Evolutionary conservation across 2,329 filamentous ascomycete species (phyloP).

Genomic region (Botrytis cinerea): DNA sequence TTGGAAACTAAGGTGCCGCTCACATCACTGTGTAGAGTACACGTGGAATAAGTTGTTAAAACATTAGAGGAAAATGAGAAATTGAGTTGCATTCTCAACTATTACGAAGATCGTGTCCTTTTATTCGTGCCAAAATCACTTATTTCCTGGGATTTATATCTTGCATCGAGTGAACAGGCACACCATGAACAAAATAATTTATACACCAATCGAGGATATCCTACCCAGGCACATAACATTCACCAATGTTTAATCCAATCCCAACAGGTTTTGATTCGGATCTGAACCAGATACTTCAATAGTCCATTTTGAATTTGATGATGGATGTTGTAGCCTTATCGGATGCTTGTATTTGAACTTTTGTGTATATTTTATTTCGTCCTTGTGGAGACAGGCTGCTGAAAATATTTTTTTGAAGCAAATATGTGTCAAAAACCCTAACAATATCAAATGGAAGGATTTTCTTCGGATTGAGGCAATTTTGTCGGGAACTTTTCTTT

Average conservation of each 20-base stretch:
- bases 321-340: background rate
- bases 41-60: background rate
- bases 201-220: background rate
- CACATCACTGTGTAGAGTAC: background rate
- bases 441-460: background rate
- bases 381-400: background rate
- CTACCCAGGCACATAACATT: background rate
- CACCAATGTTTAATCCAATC: background rate
- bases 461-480: conserved; percentile 3
- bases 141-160: background rate
- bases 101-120: background rate
- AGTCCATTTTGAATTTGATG: background rate
- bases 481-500: background rate
- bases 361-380: background rate
- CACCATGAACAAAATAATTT: background rate
- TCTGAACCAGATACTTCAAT: background rate
- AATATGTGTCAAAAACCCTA: background rate
- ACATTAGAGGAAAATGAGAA: background rate
- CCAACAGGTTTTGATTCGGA: background rate
- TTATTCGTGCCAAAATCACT: background rate
- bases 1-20: background rate
- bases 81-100: background rate
- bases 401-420: background rate
- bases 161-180: background rate
- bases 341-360: background rate